Conservation (phyloP, 2,329 filamentous ascomycete species). For the Alternaria postmessia region DNA sequence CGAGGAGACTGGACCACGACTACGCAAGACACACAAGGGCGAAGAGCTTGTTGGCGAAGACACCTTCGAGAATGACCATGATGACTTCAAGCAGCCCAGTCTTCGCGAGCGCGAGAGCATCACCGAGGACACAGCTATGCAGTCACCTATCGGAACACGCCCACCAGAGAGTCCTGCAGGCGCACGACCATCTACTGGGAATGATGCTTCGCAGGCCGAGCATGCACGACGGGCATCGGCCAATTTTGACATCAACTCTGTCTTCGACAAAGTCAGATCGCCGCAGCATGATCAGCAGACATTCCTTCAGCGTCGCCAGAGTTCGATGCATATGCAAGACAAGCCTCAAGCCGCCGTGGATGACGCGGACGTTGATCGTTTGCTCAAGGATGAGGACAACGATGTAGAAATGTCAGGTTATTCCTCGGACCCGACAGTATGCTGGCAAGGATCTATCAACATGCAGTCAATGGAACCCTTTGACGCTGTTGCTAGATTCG, state of each 20-base stretch:
- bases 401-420: slow-evolving; percentile 81
- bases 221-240: slow-evolving; percentile 61
- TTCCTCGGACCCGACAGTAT: slow-evolving; percentile 74
- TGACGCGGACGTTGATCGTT: slow-evolving; percentile 88
- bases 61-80: slow-evolving; percentile 29
- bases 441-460: slow-evolving; percentile 53
- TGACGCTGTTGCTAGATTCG: slow-evolving; percentile 77
- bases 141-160: slow-evolving; percentile 24
- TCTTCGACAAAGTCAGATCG: slow-evolving; percentile 84
- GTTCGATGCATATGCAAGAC: slow-evolving; percentile 53
- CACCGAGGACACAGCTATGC: slow-evolving; percentile 31
- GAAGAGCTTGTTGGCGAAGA: slow-evolving; percentile 89
- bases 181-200: slow-evolving; percentile 35
- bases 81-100: slow-evolving; percentile 40
- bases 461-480: slow-evolving; percentile 84
- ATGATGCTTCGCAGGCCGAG: slow-evolving; percentile 49
- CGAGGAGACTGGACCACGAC: slow-evolving; percentile 73
- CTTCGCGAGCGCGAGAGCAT: slow-evolving; percentile 37
- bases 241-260: slow-evolving; percentile 84
- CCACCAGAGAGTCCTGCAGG: slow-evolving; percentile 32
- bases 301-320: slow-evolving; percentile 60
- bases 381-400: slow-evolving; percentile 82
- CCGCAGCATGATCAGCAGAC: slow-evolving; percentile 64
- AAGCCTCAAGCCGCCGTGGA: slow-evolving; percentile 66
- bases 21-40: slow-evolving; percentile 92